A percentile compares a stretch with the other conserved stretches of the same genome.
Conservation (phyloP, 257 asterid genomes). For the Forsythia suspensa region DNA sequence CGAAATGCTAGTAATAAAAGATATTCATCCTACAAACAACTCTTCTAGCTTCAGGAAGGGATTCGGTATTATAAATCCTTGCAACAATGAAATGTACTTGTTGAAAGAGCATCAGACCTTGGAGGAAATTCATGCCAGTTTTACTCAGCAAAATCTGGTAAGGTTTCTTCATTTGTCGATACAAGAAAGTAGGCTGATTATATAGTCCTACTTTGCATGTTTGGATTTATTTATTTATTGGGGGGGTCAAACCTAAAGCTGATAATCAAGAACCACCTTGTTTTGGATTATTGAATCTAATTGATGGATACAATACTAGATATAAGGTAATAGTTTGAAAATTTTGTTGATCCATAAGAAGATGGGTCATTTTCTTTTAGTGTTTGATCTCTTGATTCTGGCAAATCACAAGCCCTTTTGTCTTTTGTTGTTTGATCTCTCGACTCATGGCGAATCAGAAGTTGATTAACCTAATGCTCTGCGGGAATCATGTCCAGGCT, state of each 20-base stretch:
- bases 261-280: neutral
- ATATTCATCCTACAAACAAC: conserved; percentile 34
- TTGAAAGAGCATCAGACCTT: conserved; percentile 69
- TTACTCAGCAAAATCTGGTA: conserved; percentile 73
- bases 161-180: conserved; percentile 14
- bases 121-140: conserved; percentile 66
- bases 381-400: neutral
- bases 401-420: neutral
- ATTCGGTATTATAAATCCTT: conserved; percentile 33
- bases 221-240: neutral
- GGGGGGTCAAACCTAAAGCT: neutral
- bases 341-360: neutral
- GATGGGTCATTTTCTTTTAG: no score
- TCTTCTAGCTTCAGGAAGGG: conserved; percentile 32
- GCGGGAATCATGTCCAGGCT: neutral
- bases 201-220: neutral
- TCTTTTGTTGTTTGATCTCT: neutral
- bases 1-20: conserved; percentile 63
- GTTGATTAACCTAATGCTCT: neutral
- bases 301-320: neutral
- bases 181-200: neutral
- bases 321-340: neutral
- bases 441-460: neutral
- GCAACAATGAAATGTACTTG: conserved; percentile 41
- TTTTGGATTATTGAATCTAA: neutral